Evolutionary conservation across 257 asterid genomes (phyloP).

Genomic region (Ilex aquifolium): DNA sequence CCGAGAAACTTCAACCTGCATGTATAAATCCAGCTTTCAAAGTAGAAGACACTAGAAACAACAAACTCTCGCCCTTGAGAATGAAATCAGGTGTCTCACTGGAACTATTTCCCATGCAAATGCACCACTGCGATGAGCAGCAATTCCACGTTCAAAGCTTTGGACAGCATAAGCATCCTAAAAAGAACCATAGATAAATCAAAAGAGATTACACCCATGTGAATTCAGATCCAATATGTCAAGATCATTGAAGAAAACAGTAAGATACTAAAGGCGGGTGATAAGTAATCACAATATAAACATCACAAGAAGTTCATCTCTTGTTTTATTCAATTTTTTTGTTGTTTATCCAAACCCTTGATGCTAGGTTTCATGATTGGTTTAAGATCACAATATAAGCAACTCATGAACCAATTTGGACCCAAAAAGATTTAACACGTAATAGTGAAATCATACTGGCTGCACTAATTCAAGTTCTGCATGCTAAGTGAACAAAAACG

Average conservation of each 20-base stretch:
- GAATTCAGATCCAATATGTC: neutral
- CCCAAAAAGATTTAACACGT: too few species aligned
- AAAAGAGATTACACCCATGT: neutral
- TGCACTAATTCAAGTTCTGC: too few species aligned
- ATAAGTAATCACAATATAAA: too few species aligned
- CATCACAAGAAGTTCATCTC: too few species aligned
- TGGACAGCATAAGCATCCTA: conserved; percentile 86
- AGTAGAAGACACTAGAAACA: neutral
- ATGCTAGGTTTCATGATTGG: too few species aligned
- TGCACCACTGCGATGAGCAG: conserved; percentile 74
- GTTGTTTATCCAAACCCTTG: too few species aligned
- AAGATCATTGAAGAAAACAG: neutral
- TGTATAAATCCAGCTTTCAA: conserved; percentile 6
- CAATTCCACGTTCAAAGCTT: conserved; percentile 85
- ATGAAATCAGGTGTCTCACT: conserved; percentile 33
- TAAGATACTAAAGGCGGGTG: too few species aligned
- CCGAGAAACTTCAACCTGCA: conserved; percentile 74
- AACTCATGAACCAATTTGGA: too few species aligned
- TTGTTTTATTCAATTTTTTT: too few species aligned
- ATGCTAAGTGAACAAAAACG: too few species aligned
- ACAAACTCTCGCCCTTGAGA: neutral
- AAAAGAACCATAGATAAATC: conserved; percentile 6
- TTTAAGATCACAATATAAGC: too few species aligned
- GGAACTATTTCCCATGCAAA: conserved; percentile 92
- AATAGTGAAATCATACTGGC: too few species aligned